Evolutionary conservation across 2,329 filamentous ascomycete species (phyloP).

Genomic region (Paramyrothecium sp.): DNA sequence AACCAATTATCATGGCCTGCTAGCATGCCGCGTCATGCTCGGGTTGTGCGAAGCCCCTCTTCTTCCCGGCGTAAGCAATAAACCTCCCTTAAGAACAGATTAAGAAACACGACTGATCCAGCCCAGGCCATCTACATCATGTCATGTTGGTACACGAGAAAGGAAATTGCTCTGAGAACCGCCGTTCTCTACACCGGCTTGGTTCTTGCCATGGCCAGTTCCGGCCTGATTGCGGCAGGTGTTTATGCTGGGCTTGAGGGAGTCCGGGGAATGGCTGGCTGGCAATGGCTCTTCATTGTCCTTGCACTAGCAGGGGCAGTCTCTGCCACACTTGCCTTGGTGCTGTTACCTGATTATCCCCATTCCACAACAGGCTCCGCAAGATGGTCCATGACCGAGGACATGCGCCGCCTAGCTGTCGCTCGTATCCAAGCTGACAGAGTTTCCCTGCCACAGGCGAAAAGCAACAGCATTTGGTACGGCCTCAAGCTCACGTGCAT

Average conservation of each 20-base stretch:
- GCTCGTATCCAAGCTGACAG: slow-evolving; percentile 19
- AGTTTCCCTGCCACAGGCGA: slow-evolving; percentile 17
- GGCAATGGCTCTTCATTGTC: slow-evolving; percentile 41
- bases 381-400: slow-evolving; percentile 18
- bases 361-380: slow-evolving; percentile 18
- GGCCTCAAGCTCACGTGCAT: slow-evolving; percentile 18
- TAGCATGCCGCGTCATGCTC: slow-evolving; percentile 13
- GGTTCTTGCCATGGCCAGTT: slow-evolving; percentile 16
- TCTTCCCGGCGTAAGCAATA: slow-evolving; percentile 13
- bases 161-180: slow-evolving; percentile 20
- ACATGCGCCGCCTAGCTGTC: slow-evolving; percentile 18
- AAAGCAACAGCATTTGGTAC: slow-evolving; percentile 13
- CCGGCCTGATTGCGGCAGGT: slow-evolving; percentile 20
- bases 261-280: slow-evolving; percentile 28
- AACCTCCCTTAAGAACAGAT: not conserved
- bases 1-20: slow-evolving; percentile 12
- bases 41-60: slow-evolving; percentile 13
- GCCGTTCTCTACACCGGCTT: slow-evolving; percentile 21
- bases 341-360: slow-evolving; percentile 19
- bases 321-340: slow-evolving; percentile 13
- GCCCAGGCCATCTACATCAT: not conserved
- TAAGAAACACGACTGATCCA: not conserved
- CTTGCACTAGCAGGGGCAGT: slow-evolving; percentile 21
- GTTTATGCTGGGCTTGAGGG: slow-evolving; percentile 16
- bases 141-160: slow-evolving; percentile 18